Base-by-base conservation (phyloP, 2,329 filamentous ascomycete genomes). In the Fusarium graminum region DNA sequence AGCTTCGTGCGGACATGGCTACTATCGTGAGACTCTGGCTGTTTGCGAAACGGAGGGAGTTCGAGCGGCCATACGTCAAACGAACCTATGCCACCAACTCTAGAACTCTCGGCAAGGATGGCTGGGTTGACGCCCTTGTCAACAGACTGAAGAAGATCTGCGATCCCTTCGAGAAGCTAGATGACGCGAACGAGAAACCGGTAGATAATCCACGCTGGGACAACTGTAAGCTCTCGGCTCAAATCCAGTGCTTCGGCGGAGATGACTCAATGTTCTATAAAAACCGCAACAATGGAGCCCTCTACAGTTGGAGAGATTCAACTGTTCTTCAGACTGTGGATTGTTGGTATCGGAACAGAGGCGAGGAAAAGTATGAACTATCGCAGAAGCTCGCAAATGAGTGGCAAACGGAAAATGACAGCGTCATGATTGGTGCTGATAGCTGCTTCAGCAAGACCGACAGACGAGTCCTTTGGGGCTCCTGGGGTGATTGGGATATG, bases 311-410 rank as follows among this genome's bases (percentile, higher is more conserved):
- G 39, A 32, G 29, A 7, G 39, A 52, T 4, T 43, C 40, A 0
- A 36, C 29, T 0, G 22, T 52, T 7, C n/a, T 43, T 1, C 39
- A 44, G 5, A 52, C 40, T 2, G 28, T 32, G 13, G 49, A 52
- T 6, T 32, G 16, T 12, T 45, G 29, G 28, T 52, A 36, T 3
- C n/a, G 26, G 0, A 38, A 38, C 12, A 38, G 7, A 0, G 19
- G 4, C 3, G 14, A n/a, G 2, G 17, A 17, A 2, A 52, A 32
- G 0, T 26, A 28, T 8, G 2, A 19, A 1, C 0, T 1, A 0
- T 32, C 49, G 0, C 6, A 3, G 1, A 3, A 16, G 1, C 32
- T 49, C 1, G 45, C 45, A 14, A 49, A 49, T 1, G 0, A 11
- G 0, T 52, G 49, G 40, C 49, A 52, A 0, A 1, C 8, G 0